phyloP scores from a whole-genome alignment of 2,329 filamentous ascomycete genomes.

The Verticillium tricorpus region DNA sequence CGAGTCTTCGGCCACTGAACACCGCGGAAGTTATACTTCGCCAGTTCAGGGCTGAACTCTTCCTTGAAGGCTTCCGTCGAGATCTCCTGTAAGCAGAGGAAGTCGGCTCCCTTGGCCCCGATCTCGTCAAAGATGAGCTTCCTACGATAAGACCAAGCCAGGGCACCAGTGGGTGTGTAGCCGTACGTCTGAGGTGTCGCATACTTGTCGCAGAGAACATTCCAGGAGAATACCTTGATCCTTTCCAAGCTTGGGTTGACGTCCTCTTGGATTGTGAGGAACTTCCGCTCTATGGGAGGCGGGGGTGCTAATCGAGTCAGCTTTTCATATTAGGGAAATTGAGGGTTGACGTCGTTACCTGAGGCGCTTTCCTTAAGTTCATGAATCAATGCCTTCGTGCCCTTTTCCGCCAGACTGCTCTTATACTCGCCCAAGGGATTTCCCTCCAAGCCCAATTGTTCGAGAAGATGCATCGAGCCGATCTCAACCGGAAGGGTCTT shows the following conservation, averaged over 20 bases:
- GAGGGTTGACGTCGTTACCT: conserved; percentile 44
- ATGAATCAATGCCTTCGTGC: conserved; percentile 79
- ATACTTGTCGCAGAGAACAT: conserved; percentile 91
- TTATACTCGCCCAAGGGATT: conserved; percentile 81
- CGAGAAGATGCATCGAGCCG: conserved; percentile 82
- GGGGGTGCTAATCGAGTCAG: conserved; percentile 53
- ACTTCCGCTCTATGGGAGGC: conserved; percentile 71
- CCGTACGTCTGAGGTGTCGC: conserved; percentile 82
- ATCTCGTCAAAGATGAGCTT: conserved; percentile 82
- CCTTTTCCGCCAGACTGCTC: conserved; percentile 78
- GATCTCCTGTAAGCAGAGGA: conserved; percentile 90
- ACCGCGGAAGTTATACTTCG: conserved; percentile 86
- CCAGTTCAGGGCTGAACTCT: conserved; percentile 82
- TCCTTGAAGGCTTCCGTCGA: conserved; percentile 89
- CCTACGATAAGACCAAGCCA: conserved; percentile 84
- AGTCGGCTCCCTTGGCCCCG: conserved; percentile 73
- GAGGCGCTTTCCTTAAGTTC: conserved; percentile 80
- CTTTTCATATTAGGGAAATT: neutral
- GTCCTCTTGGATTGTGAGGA: conserved; percentile 72
- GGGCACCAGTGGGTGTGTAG: conserved; percentile 77
- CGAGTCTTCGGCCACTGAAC: conserved; percentile 89
- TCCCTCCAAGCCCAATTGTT: conserved; percentile 86
- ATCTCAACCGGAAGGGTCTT: conserved; percentile 78
- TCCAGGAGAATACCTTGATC: conserved; percentile 87
- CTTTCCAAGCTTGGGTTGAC: conserved; percentile 57